Conservation (phyloP, 441 rosid genomes). For the Gossypium aridum region DNA sequence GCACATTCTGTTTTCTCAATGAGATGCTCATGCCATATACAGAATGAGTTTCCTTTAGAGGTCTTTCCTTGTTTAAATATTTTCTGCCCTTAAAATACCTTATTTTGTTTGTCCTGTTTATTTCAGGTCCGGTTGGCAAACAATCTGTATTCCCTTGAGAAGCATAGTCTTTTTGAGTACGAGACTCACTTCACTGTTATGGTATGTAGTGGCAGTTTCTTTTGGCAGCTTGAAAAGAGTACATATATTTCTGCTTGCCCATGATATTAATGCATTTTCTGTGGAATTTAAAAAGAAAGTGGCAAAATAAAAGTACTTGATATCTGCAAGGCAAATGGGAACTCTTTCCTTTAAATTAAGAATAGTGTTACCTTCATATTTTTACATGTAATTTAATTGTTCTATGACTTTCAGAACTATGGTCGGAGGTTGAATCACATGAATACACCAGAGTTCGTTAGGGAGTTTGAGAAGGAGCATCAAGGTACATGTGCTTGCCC, state of each 20-base stretch:
- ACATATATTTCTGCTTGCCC: background rate
- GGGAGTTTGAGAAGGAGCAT: constrained; percentile 81
- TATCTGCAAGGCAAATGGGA: background rate
- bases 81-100: background rate
- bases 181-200: constrained; percentile 97
- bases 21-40: background rate
- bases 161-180: constrained; percentile 78
- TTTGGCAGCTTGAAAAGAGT: background rate
- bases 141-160: constrained; percentile 73
- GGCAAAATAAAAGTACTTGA: background rate
- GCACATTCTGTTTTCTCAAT: constrained; percentile 4
- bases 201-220: constrained; percentile 41
- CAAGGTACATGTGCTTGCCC: constrained; percentile 37
- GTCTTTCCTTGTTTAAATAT: background rate
- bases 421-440: constrained; percentile 74
- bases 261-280: background rate
- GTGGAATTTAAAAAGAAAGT: constrained; percentile 2
- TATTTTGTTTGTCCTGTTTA: constrained; percentile 2
- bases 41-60: background rate
- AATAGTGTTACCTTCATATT: background rate
- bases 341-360: background rate
- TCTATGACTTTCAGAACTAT: constrained; percentile 58
- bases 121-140: constrained; percentile 85
- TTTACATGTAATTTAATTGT: background rate
- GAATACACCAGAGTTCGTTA: constrained; percentile 72